Conservation (phyloP, 306 rosid species). For the Cyamopsis tetragonoloba region DNA sequence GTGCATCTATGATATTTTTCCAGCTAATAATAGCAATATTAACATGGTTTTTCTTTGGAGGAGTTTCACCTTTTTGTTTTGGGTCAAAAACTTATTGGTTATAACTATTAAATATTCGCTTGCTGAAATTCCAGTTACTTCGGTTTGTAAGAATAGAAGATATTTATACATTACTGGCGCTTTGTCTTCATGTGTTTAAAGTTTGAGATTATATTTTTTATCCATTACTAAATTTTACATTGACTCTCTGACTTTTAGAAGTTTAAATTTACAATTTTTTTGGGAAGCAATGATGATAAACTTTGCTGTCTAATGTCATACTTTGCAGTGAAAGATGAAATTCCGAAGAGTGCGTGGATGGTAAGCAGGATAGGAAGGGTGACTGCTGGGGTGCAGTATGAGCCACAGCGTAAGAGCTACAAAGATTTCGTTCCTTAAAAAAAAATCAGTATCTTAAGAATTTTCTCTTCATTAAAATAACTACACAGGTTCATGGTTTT, state of each 20-base stretch:
- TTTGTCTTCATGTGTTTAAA: background rate
- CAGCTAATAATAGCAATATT: too few relatives aligned
- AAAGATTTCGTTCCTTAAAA: conserved; percentile 3
- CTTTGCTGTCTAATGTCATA: conserved; percentile 21
- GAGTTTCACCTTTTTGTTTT: too few relatives aligned
- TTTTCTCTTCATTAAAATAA: background rate
- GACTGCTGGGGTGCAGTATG: conserved; percentile 90
- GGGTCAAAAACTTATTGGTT: too few relatives aligned
- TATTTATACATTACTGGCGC: background rate
- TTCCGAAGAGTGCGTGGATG: conserved; percentile 74
- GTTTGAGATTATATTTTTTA: conserved; percentile 8
- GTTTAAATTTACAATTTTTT: background rate
- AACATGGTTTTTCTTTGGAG: too few relatives aligned
- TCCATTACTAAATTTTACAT: background rate
- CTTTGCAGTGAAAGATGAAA: conserved; percentile 63
- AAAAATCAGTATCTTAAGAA: background rate
- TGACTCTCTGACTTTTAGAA: background rate
- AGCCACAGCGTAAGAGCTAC: conserved; percentile 72
- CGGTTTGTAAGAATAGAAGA: background rate
- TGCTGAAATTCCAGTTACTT: background rate
- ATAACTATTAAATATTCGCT: background rate
- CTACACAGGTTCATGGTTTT: background rate
- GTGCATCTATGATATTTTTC: background rate
- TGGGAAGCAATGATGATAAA: conserved; percentile 12
- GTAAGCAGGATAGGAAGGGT: conserved; percentile 87